These are phyloP conservation scores for Cryoendolithus antarcticus DNA, from an alignment of 2,329 filamentous ascomycete species.

Conservation along the genomic window DNA sequence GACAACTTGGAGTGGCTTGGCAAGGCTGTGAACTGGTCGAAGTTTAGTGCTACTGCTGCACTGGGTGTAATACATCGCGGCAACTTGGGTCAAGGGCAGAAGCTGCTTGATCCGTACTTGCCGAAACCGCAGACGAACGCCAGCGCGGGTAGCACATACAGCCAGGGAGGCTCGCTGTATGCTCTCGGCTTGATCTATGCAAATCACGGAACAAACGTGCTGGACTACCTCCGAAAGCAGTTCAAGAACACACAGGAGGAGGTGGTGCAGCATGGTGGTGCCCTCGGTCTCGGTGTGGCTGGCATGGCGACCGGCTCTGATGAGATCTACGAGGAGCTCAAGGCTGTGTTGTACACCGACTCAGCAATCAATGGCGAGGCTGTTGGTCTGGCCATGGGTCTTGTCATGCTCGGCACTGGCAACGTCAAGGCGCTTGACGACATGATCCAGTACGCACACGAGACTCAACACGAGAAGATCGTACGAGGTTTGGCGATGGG, in stretches of 20 bases:
- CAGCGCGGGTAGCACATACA: constrained; percentile 71
- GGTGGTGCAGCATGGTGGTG: constrained; percentile 92
- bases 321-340: constrained; percentile 82
- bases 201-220: constrained; percentile 86
- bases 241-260: constrained; percentile 72
- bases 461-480: constrained; percentile 98
- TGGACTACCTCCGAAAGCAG: constrained; percentile 64
- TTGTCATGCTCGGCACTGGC: constrained; percentile 97
- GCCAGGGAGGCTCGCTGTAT: constrained; percentile 89
- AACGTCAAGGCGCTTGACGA: constrained; percentile 87
- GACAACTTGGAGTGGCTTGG: constrained; percentile 96
- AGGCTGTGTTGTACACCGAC: constrained; percentile 78
- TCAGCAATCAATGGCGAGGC: constrained; percentile 95
- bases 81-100: constrained; percentile 84
- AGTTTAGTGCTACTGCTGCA: constrained; percentile 94
- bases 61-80: constrained; percentile 93
- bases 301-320: constrained; percentile 93
- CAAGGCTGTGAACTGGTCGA: constrained; percentile 98
- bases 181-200: constrained; percentile 93
- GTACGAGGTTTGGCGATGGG: constrained; percentile 89
- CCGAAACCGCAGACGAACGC: constrained; percentile 64
- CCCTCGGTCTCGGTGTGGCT: constrained; percentile 86
- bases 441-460: constrained; percentile 95
- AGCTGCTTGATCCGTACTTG: constrained; percentile 87
- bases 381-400: constrained; percentile 87